phyloP scores from a whole-genome alignment of 495 filamentous ascomycete species.

The Penicillium mononematosum region DNA sequence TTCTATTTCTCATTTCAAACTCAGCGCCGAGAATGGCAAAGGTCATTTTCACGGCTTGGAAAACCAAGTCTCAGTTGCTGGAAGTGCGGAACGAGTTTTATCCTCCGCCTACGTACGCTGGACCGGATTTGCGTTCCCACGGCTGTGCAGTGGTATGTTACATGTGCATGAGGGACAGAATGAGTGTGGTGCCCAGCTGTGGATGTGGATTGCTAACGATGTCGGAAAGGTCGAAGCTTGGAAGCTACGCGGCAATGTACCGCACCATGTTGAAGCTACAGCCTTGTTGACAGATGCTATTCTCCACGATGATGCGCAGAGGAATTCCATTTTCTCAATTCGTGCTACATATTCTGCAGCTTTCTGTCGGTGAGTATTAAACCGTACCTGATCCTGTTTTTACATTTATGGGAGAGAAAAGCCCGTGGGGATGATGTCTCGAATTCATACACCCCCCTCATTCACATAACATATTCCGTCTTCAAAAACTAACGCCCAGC shows the following conservation, averaged over 20 bases:
- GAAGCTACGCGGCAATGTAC: constrained; percentile 69
- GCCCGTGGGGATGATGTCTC: background rate
- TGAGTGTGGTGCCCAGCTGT: background rate
- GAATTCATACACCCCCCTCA: background rate
- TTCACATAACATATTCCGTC: background rate
- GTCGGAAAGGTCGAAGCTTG: constrained; percentile 49
- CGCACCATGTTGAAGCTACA: constrained; percentile 79
- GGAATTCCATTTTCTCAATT: constrained; percentile 53
- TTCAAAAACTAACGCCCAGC: constrained; percentile 2
- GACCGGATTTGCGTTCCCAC: constrained; percentile 39
- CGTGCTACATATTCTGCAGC: constrained; percentile 58
- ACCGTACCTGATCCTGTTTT: background rate
- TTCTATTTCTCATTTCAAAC: background rate
- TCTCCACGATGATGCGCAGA: constrained; percentile 59
- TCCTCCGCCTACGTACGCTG: constrained; percentile 39
- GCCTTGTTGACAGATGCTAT: constrained; percentile 73
- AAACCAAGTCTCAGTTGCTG: constrained; percentile 62
- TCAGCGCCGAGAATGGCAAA: constrained; percentile 57
- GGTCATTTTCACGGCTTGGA: constrained; percentile 80
- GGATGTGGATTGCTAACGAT: background rate
- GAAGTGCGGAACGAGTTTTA: constrained; percentile 67
- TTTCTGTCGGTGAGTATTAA: constrained; percentile 55
- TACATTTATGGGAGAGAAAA: background rate
- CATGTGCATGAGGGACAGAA: constrained; percentile 7
- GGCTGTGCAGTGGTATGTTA: constrained; percentile 49